Evolutionary conservation across 1,284 basidiomycete species (phyloP).

Genomic region (Leccinum griseonigrum): DNA sequence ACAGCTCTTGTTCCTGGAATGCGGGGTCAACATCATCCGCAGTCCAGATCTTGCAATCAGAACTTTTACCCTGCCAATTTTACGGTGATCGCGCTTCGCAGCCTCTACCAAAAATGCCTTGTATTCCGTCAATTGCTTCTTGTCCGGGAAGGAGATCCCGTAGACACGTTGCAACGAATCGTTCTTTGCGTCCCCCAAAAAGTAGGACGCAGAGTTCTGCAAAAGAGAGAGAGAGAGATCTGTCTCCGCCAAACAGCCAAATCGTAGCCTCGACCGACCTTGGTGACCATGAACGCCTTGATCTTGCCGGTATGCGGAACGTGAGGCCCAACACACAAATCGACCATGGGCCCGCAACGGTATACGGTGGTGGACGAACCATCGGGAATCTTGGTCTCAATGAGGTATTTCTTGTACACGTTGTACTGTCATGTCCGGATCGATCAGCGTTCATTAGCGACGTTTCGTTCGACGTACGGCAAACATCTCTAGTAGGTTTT

Average conservation of each 20-base stretch:
- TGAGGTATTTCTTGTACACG: constrained; percentile 98
- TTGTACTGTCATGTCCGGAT: constrained; percentile 72
- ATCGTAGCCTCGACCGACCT: constrained; percentile 46
- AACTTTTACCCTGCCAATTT: constrained; percentile 78
- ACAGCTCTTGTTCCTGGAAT: constrained; percentile 88
- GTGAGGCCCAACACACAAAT: constrained; percentile 96
- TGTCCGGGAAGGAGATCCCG: constrained; percentile 99
- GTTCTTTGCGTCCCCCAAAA: constrained; percentile 92
- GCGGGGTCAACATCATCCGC: constrained; percentile 8
- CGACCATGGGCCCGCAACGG: constrained; percentile 98
- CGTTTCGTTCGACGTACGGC: constrained; percentile 50
- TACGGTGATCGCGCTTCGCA: constrained; percentile 95
- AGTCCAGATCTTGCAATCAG: constrained; percentile 3
- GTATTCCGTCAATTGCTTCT: constrained; percentile 94
- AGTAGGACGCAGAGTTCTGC: constrained; percentile 97
- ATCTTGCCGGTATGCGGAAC: constrained; percentile 98
- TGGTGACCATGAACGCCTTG: constrained; percentile 95
- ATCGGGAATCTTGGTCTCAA: constrained; percentile 94
- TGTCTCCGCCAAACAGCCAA: background rate
- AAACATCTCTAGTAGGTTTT: constrained; percentile 97
- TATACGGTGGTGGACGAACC: constrained; percentile 98
- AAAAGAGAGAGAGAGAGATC: background rate
- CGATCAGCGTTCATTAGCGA: constrained; percentile 9
- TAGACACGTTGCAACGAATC: constrained; percentile 97
- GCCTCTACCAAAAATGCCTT: constrained; percentile 96